Conservation (phyloP, 352 stramenopile genomes). For the Phytopythium helicoides region DNA sequence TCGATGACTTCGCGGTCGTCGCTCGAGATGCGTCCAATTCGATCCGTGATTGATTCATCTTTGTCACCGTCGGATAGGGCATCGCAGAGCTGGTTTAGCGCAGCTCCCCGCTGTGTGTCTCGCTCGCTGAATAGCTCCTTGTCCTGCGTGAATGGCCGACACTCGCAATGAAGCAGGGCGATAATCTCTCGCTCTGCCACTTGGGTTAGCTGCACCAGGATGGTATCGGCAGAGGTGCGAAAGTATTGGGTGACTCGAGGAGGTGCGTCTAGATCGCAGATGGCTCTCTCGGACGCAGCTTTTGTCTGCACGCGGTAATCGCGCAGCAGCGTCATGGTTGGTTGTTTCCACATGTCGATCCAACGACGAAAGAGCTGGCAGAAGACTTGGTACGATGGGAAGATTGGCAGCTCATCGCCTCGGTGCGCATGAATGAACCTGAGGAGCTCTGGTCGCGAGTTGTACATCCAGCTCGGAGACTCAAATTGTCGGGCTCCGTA, state of each 20-base stretch:
- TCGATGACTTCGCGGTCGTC: constrained; percentile 29
- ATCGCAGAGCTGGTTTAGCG: constrained; percentile 12
- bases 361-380: constrained; percentile 38
- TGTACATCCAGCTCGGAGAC: constrained; percentile 2
- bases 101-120: constrained; percentile 11
- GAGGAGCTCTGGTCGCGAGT: constrained; percentile 13
- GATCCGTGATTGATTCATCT: constrained; percentile 6
- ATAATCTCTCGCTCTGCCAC: constrained; percentile 14
- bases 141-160: constrained; percentile 39
- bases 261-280: constrained; percentile 9
- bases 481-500: background rate
- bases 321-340: constrained; percentile 20
- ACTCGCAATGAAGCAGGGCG: constrained; percentile 20
- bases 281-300: constrained; percentile 20
- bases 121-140: constrained; percentile 23
- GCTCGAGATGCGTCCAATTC: constrained; percentile 7
- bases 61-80: background rate
- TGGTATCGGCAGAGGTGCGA: constrained; percentile 1
- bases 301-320: constrained; percentile 28
- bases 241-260: constrained; percentile 26
- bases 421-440: constrained; percentile 30
- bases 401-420: constrained; percentile 34
- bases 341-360: constrained; percentile 32
- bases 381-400: constrained; percentile 39
- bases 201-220: constrained; percentile 13